These are phyloP conservation scores for Kwoniella pini DNA, from an alignment of 768 basidiomycete genomes.

Conservation along the genomic window DNA sequence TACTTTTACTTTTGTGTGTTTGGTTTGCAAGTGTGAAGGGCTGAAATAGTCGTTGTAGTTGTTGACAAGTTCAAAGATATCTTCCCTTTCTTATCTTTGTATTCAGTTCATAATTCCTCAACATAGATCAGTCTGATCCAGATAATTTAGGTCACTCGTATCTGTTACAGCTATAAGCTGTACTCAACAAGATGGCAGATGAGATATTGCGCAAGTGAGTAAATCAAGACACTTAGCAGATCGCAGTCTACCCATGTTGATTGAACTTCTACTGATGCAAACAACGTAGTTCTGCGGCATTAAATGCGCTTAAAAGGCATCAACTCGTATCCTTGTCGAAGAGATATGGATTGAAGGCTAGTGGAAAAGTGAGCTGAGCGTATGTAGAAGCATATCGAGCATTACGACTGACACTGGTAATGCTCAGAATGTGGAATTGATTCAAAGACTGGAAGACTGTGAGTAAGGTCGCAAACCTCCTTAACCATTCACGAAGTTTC, in stretches of 20 bases:
- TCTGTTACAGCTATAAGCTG: too few species aligned
- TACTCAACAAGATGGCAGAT: conserved; percentile 19
- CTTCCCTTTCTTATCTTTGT: neutral
- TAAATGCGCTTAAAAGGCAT: conserved; percentile 44
- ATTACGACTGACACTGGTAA: conserved; percentile 13
- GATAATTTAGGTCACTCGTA: too few species aligned
- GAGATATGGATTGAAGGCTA: conserved; percentile 44
- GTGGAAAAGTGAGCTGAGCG: conserved; percentile 38
- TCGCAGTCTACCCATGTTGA: conserved; percentile 1
- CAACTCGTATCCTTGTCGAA: conserved; percentile 47
- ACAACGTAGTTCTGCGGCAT: conserved; percentile 34
- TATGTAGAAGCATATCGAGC: too few species aligned
- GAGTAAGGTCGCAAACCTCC: too few species aligned
- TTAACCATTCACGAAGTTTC: too few species aligned
- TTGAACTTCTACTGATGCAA: neutral
- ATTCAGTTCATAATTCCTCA: too few species aligned
- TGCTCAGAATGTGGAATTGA: conserved; percentile 38
- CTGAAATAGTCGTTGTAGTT: too few species aligned
- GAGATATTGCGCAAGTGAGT: conserved; percentile 45
- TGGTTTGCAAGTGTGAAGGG: too few species aligned
- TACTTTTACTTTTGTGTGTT: neutral
- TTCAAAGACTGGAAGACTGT: conserved; percentile 43
- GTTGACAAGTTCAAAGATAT: too few species aligned
- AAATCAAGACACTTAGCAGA: too few species aligned
- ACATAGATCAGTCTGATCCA: too few species aligned